Percentiles rank a stretch among this genome's conserved stretches.
Evolutionary conservation across 2,329 filamentous ascomycete species (phyloP).

Genomic region (Colletotrichum euphorbiae): DNA sequence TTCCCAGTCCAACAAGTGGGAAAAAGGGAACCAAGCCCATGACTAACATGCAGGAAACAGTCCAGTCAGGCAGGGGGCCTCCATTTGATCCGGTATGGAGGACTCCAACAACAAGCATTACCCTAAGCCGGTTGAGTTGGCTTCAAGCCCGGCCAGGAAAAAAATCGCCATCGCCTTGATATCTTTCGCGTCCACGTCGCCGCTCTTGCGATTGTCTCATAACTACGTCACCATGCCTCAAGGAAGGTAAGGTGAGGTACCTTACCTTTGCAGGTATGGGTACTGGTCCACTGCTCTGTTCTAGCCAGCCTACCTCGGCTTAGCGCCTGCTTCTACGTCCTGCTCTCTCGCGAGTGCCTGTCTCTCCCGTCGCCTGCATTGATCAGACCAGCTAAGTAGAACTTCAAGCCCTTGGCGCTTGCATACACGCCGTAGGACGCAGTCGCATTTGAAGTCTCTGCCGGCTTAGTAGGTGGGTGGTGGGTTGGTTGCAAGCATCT

Average conservation of each 20-base stretch:
- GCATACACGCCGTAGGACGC: conserved; percentile 5
- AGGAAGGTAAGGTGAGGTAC: too few species aligned
- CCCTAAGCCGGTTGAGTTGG: conserved; percentile 10
- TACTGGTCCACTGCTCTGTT: too few species aligned
- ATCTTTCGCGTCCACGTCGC: conserved; percentile 1
- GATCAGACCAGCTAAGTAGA: conserved; percentile 11
- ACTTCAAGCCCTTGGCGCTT: conserved; percentile 18
- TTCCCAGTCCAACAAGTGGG: not conserved
- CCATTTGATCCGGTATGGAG: conserved; percentile 21
- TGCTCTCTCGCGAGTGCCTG: not conserved
- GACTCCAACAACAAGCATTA: conserved; percentile 36
- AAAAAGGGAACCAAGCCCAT: conserved; percentile 6
- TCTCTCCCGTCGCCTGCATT: conserved; percentile 18
- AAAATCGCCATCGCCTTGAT: conserved; percentile 12
- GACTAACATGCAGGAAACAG: conserved; percentile 16
- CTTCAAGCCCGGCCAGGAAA: not conserved
- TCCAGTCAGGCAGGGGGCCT: conserved; percentile 13
- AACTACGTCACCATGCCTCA: not conserved
- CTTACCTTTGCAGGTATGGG: too few species aligned
- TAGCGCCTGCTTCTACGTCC: conserved; percentile 2
- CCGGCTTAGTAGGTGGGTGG: not conserved
- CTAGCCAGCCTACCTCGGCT: conserved; percentile 13
- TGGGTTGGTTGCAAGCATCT: too few species aligned
- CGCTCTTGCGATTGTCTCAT: conserved; percentile 10
- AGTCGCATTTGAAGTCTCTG: not conserved